Evolutionary conservation across 2,329 filamentous ascomycete species (phyloP), one percentile per base, ranked within the genome.

Genomic region (Calonectria ilicicola): DNA sequence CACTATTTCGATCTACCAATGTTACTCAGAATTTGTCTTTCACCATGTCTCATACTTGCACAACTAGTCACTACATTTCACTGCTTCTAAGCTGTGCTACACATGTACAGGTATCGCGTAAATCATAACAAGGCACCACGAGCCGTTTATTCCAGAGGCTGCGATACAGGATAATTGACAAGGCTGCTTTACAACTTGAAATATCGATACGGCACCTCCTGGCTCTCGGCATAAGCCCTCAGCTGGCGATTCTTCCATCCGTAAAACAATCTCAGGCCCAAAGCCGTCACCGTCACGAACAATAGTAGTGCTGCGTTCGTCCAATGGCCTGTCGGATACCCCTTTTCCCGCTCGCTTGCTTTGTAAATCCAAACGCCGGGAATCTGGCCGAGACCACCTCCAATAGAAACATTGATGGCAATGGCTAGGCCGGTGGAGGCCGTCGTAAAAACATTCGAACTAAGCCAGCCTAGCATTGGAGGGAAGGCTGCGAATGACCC

Each of bases 351-450:
- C 81, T 95, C 91, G 14, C 89, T 83, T 1, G 89, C 86, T 79
- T 92, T 93, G 83, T 94, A 94, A 73, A 94, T 94, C 92, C 92
- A 95, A 1, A 94, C 91, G 0, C 92, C 93, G 0, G 91, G 89
- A 47, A 95, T 94, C 81, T 94, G 93, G 0, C 93, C 93, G 0
- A 92, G 87, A 0, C 92, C 92, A 0, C 92, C 92, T 62, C 88
- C 88, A 35, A 93, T 87, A 2, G 90, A 91, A 19, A 94, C 89
- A 74, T 94, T 94, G 73, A 95, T 83, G 0, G 92, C 93, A 68
- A 94, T 93, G 2, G 92, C 93, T 14, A 95, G 86, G 0, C 93
- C 93, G 0, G 90, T 90, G 0, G 92, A 88, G 0, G 90, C 90
- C 0, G 93, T 94, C 67, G 87, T 91, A 78, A 89, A 90, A 62